phyloP scores from a whole-genome alignment of 306 rosid species.

The Oxytropis ochrocephala region DNA sequence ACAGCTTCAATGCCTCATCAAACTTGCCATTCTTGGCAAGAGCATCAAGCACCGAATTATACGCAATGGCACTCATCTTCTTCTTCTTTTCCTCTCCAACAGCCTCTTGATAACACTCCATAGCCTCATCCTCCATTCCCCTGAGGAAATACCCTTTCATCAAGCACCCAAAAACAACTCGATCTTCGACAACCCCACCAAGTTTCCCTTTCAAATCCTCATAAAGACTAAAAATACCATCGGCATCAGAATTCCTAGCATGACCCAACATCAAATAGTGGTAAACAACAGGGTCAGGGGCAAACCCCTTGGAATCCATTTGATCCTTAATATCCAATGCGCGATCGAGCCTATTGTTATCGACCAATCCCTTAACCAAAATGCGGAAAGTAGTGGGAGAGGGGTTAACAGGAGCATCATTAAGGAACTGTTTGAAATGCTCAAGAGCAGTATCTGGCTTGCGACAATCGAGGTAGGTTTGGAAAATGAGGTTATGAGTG shows the following conservation, averaged over 20 bases:
- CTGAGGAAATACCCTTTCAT: conserved; percentile 81
- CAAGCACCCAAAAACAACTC: conserved; percentile 76
- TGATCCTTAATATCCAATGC: conserved; percentile 81
- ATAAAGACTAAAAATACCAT: conserved; percentile 50
- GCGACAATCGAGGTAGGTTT: conserved; percentile 84
- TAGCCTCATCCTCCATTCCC: conserved; percentile 84
- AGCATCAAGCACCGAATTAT: conserved; percentile 81
- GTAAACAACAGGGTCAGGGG: conserved; percentile 57
- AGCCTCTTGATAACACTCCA: conserved; percentile 69
- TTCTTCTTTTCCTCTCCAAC: conserved; percentile 40
- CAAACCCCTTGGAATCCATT: conserved; percentile 56
- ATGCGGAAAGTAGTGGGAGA: conserved; percentile 73
- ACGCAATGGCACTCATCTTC: conserved; percentile 70
- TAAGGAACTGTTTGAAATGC: conserved; percentile 71
- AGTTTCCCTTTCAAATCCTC: conserved; percentile 61
- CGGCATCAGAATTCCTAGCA: conserved; percentile 51
- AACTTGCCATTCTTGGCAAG: conserved; percentile 71
- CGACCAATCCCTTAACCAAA: conserved; percentile 74
- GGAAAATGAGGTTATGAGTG: conserved; percentile 81
- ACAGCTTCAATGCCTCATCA: conserved; percentile 60
- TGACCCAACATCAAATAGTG: conserved; percentile 82
- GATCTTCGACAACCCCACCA: conserved; percentile 66
- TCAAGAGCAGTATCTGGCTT: conserved; percentile 90
- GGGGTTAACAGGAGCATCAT: conserved; percentile 88
- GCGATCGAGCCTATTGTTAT: conserved; percentile 53